These are phyloP conservation scores for Candolleomyces eurysporus DNA, from an alignment of 768 basidiomycete species.

Conservation along the genomic window DNA sequence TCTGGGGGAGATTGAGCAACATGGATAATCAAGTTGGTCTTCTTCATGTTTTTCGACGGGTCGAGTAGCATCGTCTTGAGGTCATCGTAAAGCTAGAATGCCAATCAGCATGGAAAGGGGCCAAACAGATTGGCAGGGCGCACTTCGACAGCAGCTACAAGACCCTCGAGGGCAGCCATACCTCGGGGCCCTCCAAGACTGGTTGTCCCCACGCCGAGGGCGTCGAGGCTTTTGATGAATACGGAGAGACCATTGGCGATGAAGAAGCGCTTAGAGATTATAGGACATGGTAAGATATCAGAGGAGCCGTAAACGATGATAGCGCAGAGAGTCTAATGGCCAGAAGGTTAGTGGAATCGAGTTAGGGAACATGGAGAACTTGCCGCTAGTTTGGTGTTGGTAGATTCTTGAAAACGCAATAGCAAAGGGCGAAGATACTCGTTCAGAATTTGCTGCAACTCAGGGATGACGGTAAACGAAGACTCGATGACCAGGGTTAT, in stretches of 20 bases:
- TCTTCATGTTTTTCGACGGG: conserved; percentile 12
- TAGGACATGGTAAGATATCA: conserved; percentile 52
- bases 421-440: not conserved
- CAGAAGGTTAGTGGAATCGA: not conserved
- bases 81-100: conserved; percentile 40
- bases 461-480: not conserved
- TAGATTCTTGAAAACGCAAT: not conserved
- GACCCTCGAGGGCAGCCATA: conserved; percentile 68
- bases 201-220: conserved; percentile 58
- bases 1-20: conserved; percentile 60
- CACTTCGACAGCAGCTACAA: conserved; percentile 71
- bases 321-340: conserved; percentile 20
- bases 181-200: conserved; percentile 47
- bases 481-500: not conserved
- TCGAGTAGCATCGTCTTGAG: conserved; percentile 20
- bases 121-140: conserved; percentile 8
- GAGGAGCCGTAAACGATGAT: conserved; percentile 63
- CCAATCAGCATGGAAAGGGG: not conserved
- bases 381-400: not conserved
- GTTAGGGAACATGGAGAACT: not conserved
- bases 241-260: too few species aligned
- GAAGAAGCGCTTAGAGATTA: conserved; percentile 61
- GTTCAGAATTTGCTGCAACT: not conserved
- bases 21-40: conserved; percentile 53
- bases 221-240: conserved; percentile 24